Base-by-base conservation (phyloP, 164 flowering plant genomes). In the Liquidambar formosana region DNA sequence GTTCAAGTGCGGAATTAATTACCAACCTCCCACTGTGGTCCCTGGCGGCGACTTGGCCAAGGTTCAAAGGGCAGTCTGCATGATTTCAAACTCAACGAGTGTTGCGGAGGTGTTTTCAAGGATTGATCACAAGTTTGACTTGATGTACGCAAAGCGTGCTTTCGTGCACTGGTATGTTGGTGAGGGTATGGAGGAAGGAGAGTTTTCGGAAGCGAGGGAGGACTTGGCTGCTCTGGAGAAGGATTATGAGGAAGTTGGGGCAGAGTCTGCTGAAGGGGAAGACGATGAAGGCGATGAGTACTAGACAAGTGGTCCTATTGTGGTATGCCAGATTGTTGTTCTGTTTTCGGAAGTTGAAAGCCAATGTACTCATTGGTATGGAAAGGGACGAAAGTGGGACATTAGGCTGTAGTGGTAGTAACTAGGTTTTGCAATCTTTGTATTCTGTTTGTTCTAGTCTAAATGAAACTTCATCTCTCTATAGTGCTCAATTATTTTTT, bases 161-260 rank as follows among this genome's bases (percentile, higher is more conserved):
- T 86, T 88, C 65, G 92, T 88, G 49, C 92, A 88, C 38, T 88
- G 92, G 92, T 86, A 88, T 65, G 92, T 86, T 16, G 92, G 92
- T 70, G 90, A 88, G 71, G 90, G 92, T 10, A 88, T 86, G 92
- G 92, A 88, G 77, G 92, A 88, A 73, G 92, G 89, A 6, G 89
- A 88, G 74, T 88, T 88, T 48, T 88, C 92, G 0, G 92, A 88
- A 74, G 89, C 92, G 4, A 71, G 88, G 13, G 89, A 88, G 71
- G 92, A 88, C 46, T 57, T 88, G 68, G 89, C 88, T 56, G 91
- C 91, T 3, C 73, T 87, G 5, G 90, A 84, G 80, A 84, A 82
- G 77, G 90, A 84, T 63, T 83, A 86, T 64, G 91, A 87, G 70
- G 89, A 88, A 68, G 90, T 88, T 62, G 92, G 88, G 0, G 79